A percentile compares a stretch with the other conserved stretches of the same genome.
Evolutionary conservation across 75 land plant species (phyloP).

Genomic region (Chamaecyparis obtusa): DNA sequence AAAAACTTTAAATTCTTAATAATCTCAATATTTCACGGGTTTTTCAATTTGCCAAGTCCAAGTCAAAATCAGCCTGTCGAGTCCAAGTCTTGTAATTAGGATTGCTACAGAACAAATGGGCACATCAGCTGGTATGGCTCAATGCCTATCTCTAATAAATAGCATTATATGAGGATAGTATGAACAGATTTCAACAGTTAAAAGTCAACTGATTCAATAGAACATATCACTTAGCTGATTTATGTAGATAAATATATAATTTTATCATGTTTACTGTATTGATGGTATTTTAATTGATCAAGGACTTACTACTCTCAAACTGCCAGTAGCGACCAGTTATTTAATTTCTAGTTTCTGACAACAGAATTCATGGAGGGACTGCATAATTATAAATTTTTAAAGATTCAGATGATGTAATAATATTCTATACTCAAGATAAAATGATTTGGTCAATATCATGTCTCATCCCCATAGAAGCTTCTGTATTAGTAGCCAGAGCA

Average conservation of each 20-base stretch:
- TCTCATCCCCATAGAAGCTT: background rate
- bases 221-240: background rate
- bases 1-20: no score
- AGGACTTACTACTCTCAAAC: background rate
- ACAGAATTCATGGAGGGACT: background rate
- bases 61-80: no score
- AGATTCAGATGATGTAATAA: background rate
- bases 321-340: background rate
- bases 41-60: no score
- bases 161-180: background rate
- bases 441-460: background rate
- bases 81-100: no score
- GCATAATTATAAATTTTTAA: background rate
- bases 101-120: background rate
- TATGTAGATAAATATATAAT: background rate
- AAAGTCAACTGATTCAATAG: background rate
- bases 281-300: background rate
- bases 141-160: background rate
- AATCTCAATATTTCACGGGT: no score
- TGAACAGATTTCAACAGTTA: background rate
- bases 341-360: background rate
- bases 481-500: no score
- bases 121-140: background rate
- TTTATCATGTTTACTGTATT: background rate
- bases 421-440: background rate